Conservation (phyloP, 306 rosid genomes). For the Sphenostylis stenocarpa region DNA sequence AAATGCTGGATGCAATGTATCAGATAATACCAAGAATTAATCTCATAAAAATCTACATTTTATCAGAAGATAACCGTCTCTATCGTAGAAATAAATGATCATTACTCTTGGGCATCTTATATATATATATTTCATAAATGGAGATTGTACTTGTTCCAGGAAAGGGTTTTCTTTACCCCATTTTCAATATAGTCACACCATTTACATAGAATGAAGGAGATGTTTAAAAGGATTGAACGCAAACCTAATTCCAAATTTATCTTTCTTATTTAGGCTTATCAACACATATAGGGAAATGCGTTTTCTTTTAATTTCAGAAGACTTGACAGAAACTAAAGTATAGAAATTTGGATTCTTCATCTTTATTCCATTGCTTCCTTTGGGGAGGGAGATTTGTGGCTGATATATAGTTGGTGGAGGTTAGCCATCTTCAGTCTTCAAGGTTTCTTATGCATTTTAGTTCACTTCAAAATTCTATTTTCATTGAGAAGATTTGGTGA, state of each 20-base stretch:
- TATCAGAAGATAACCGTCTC: not conserved
- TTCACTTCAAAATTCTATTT: not conserved
- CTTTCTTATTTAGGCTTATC: not conserved
- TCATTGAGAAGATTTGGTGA: not conserved
- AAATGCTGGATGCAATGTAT: not conserved
- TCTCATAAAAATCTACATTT: not conserved
- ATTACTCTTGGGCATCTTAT: not conserved
- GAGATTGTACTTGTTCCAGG: not conserved
- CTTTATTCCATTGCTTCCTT: not conserved
- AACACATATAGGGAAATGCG: not conserved
- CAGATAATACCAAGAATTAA: not conserved
- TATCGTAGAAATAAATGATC: not conserved
- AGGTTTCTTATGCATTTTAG: not conserved
- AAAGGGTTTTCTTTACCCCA: not conserved
- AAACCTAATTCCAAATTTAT: not conserved
- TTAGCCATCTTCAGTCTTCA: not conserved
- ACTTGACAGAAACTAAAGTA: not conserved
- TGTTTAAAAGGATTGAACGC: not conserved
- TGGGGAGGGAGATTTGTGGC: not conserved
- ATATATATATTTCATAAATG: not conserved
- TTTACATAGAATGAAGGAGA: not conserved
- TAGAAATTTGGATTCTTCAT: not conserved
- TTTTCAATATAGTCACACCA: not conserved
- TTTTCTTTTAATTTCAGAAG: not conserved
- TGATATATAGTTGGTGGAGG: not conserved